Base-by-base conservation (phyloP, 805 yeast genomes). In the Candida parachauliodes region DNA sequence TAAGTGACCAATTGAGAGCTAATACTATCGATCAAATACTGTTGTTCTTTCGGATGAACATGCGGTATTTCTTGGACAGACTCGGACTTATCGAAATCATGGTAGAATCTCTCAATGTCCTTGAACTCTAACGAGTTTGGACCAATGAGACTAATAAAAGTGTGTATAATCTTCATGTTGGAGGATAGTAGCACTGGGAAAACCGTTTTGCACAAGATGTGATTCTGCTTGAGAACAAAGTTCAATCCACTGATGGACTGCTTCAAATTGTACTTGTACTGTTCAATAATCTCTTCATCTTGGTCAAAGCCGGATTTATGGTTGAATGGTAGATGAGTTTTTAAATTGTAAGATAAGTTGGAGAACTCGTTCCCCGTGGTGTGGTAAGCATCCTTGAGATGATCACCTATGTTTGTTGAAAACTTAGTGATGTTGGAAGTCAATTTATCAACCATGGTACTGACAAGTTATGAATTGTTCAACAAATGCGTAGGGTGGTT, bases 261-360 rank as follows among this genome's bases (percentile, higher is more conserved):
- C 34, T 62, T 57, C 8, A 72, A 45, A 43, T 72, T 77, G 40
- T 68, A 64, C 38, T 65, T 66, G 62, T 74, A 73, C 32, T 59
- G 60, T n/a, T 48, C 44, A 8, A 71, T 53, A 10, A 60, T 44
- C 23, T 61, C 63, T 46, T 72, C 77, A 39, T 69, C 74, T 3
- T 45, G 39, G 36, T 52, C 55, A 20, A 42, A 42, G 20, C 44
- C 47, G 3, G 20, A 6, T 35, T 43, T 45, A 16, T 44, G 36
- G 22, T 32, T 33, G 17, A 44, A 41, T 10, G 42, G 36, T 6
- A 41, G 21, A 19, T 35, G 39, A 32, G 39, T 41, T 23, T 38
- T 37, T 2, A 40, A 19, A 20, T 30, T 31, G n/a, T 36, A 36
- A 12, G 40, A 26, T 28, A 40, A 40, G 12, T 25, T 22, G 3